Conservation (phyloP, 1,284 basidiomycete genomes). For the Ceratobasidium sp. region DNA sequence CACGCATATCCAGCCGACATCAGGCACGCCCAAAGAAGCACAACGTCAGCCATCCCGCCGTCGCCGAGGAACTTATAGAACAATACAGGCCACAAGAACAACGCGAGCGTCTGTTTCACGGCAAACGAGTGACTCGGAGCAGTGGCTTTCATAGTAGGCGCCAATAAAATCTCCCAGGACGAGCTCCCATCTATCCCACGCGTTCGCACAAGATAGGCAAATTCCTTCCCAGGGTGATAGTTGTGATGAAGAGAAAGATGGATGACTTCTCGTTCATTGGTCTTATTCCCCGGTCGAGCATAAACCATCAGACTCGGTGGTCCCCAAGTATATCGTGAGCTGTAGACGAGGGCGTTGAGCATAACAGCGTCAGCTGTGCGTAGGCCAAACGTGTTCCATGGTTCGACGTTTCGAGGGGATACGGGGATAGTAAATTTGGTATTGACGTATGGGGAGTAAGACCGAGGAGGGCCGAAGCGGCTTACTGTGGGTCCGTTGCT, state of each 20-base stretch:
- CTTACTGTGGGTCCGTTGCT: constrained; percentile 13
- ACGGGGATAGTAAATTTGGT: constrained; percentile 4
- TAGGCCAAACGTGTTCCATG: constrained; percentile 32
- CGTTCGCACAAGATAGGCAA: constrained; percentile 14
- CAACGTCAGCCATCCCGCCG: constrained; percentile 29
- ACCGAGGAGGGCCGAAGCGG: constrained; percentile 1
- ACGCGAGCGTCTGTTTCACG: constrained; percentile 21
- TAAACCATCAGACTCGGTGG: constrained; percentile 6
- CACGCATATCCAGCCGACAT: constrained; percentile 33
- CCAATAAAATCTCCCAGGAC: constrained; percentile 9
- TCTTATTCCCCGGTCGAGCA: background rate
- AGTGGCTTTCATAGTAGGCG: background rate
- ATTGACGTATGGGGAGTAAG: background rate
- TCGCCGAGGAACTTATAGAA: constrained; percentile 19
- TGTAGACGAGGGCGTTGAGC: constrained; percentile 27
- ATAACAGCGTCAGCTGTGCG: constrained; percentile 21
- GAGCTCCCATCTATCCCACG: background rate
- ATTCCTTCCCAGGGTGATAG: constrained; percentile 15
- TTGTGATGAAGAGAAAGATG: constrained; percentile 13
- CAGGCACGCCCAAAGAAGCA: constrained; percentile 28
- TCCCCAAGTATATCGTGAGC: background rate
- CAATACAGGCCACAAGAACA: constrained; percentile 38
- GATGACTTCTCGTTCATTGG: background rate
- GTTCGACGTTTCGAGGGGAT: background rate
- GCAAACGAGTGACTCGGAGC: constrained; percentile 13